Conservation (phyloP, 179 eudicot species). For the Spinacia oleracea region DNA sequence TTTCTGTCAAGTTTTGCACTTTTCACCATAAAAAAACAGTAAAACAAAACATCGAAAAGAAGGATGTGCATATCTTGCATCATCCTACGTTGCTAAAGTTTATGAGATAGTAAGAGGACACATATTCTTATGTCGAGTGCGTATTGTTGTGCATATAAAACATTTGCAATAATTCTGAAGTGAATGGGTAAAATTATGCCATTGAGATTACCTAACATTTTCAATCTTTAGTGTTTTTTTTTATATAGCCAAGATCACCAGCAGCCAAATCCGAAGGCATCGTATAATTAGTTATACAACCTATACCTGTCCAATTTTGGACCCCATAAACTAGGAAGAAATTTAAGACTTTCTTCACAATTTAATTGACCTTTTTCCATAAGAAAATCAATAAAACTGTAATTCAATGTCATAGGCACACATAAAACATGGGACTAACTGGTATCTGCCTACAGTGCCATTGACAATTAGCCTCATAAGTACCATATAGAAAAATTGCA, state of each 20-base stretch:
- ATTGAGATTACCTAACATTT: background rate
- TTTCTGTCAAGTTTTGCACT: no score
- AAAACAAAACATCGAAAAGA: background rate
- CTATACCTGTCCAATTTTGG: background rate
- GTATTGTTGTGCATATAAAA: background rate
- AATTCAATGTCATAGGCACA: constrained; percentile 7
- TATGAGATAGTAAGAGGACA: background rate
- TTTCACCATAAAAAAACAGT: no score
- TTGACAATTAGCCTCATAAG: constrained; percentile 1
- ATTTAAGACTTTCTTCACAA: background rate
- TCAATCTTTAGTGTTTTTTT: background rate
- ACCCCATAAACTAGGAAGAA: constrained; percentile 8
- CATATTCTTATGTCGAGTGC: background rate
- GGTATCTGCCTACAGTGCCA: background rate
- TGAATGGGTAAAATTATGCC: constrained; percentile 4
- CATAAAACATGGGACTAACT: background rate
- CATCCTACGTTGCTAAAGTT: background rate
- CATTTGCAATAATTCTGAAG: background rate
- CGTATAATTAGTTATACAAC: background rate
- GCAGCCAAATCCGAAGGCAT: constrained; percentile 7
- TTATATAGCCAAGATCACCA: background rate
- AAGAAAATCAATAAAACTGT: background rate
- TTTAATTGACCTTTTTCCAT: background rate
- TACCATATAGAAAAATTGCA: background rate
- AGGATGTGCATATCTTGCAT: background rate